Evolutionary conservation across 2,329 filamentous ascomycete species (phyloP), one percentile per base, ranked within the genome.

Genomic region (Monosporascus sp.): DNA sequence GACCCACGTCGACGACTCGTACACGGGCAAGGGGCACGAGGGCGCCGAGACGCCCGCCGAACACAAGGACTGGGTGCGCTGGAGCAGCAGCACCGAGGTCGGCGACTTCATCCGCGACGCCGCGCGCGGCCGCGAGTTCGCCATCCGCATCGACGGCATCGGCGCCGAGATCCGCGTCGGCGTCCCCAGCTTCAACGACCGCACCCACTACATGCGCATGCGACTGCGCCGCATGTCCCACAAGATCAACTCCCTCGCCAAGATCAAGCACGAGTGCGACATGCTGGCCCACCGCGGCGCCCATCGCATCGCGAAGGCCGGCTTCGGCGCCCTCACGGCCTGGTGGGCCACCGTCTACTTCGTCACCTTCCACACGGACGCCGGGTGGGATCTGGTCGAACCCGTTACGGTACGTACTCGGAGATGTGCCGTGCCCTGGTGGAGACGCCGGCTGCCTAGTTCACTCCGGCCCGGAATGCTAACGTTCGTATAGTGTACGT

Each of bases 51-150:
- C 70, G 11, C 64, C 59, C 38, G 62, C 44, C 5, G 73, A 80
- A 38, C 73, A 79, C 25, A 74, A 78, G 53, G 81, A 83, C 51
- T 94, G 93, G 74, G 89, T 96, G 2, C 85, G 90, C 31, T 97
- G 92, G 92, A 91, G 87, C 45, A 84, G 85, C 43, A 89, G 86
- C 31, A 96, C 92, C 1, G 92, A 97, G 67, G 88, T 97, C 35
- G 92, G 92, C 9, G 92, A 96, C 72, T 97, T 97, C 65, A 94
- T 97, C 59, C 85, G 90, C 8, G 92, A 97, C 66, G 91, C 92
- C 0, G 89, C 91, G 0, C 79, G 89, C 3, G 89, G 89, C 0
- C 84, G 89, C 51, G 90, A 96, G 65, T 96, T 97, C 65, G 84
- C 87, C 3, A 85, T 97, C 44, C 83, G 87, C 50, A 89, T 97